Conservation (phyloP, 2,329 filamentous ascomycete species). For the Aspergillus sp. region DNA sequence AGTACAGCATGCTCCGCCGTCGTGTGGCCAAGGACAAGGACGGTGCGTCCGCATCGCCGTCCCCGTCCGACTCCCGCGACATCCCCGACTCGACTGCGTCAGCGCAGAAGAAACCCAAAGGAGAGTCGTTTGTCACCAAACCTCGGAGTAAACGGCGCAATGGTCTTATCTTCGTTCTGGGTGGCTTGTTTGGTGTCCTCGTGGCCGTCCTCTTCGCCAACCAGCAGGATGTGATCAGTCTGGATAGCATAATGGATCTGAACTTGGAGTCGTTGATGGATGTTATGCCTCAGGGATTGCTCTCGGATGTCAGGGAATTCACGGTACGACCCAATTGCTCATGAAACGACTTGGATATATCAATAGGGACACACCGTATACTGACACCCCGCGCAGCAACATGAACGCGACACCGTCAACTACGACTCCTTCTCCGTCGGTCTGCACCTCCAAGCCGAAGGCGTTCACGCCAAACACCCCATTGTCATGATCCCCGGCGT, state of each 20-base stretch:
- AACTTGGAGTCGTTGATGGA: slow-evolving; percentile 86
- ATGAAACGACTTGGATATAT: background rate
- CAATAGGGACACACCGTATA: background rate
- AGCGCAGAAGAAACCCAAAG: slow-evolving; percentile 20
- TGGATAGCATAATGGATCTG: slow-evolving; percentile 69
- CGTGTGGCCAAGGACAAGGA: slow-evolving; percentile 45
- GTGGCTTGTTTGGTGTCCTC: slow-evolving; percentile 87
- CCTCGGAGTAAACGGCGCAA: slow-evolving; percentile 68
- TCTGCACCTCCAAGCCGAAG: slow-evolving; percentile 76
- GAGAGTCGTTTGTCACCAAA: slow-evolving; percentile 37
- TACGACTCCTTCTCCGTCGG: slow-evolving; percentile 96
- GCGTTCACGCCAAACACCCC: slow-evolving; percentile 78
- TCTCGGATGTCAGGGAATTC: slow-evolving; percentile 82
- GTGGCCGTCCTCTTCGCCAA: slow-evolving; percentile 86
- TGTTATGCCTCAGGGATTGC: slow-evolving; percentile 79
- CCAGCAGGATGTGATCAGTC: slow-evolving; percentile 83
- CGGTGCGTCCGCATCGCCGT: slow-evolving; percentile 30
- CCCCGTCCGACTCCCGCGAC: slow-evolving; percentile 23
- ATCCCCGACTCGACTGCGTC: slow-evolving; percentile 19
- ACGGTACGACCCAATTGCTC: slow-evolving; percentile 59
- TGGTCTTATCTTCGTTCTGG: slow-evolving; percentile 81
- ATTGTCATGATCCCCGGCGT: slow-evolving; percentile 98
- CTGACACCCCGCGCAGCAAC: slow-evolving; percentile 55
- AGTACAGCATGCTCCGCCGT: slow-evolving; percentile 40
- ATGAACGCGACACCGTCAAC: slow-evolving; percentile 81